Evolutionary conservation across 75 land plant species (phyloP).

Genomic region (Pinus albicaulis): DNA sequence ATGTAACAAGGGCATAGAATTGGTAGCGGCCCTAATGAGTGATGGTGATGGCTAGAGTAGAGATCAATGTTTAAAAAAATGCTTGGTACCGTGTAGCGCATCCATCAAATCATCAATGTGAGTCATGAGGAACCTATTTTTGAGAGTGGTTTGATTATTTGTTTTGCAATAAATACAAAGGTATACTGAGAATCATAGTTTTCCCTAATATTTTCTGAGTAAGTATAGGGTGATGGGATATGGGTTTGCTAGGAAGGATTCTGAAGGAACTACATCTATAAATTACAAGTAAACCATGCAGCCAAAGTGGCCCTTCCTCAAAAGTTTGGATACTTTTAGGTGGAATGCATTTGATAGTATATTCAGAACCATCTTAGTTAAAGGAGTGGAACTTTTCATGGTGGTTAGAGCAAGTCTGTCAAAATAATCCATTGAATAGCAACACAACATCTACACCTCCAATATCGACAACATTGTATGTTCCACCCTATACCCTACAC

Average conservation of each 20-base stretch:
- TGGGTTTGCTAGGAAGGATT: not conserved
- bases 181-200: not conserved
- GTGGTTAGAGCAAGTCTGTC: no score
- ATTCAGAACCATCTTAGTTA: no score
- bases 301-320: not conserved
- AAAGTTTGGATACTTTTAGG: not conserved
- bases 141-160: not conserved
- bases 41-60: not conserved
- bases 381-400: no score
- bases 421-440: no score
- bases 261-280: not conserved
- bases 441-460: no score
- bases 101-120: not conserved
- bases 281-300: not conserved
- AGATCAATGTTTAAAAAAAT: not conserved
- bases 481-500: no score
- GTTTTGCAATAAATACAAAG: not conserved
- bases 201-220: not conserved
- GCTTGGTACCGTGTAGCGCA: not conserved
- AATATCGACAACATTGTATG: no score
- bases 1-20: not conserved
- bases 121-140: not conserved
- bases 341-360: not conserved
- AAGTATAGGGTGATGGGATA: not conserved
- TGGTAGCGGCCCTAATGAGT: not conserved